A percentile compares a stretch with the other conserved stretches of the same genome.
These are phyloP conservation scores for Anthracocystis setariae DNA, from an alignment of 1,284 basidiomycete genomes.

Conservation along the genomic window DNA sequence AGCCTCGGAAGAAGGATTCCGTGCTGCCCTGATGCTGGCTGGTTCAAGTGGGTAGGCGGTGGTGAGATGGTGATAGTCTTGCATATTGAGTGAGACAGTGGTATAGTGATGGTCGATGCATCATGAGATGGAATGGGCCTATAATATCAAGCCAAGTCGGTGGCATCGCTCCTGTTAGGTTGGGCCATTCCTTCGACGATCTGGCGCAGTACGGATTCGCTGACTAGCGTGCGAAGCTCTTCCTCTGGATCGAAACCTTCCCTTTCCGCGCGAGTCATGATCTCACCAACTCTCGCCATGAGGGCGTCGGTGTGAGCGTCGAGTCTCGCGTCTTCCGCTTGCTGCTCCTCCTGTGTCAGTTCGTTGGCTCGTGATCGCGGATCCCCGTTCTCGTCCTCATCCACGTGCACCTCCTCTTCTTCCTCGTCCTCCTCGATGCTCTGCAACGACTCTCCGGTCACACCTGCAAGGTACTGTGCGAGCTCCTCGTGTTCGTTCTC, in stretches of 20 bases:
- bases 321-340: slow-evolving; percentile 29
- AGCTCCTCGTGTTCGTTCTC: slow-evolving; percentile 57
- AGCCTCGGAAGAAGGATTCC: too few relatives aligned
- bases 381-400: slow-evolving; percentile 40
- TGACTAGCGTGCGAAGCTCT: slow-evolving; percentile 49
- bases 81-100: not conserved
- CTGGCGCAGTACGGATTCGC: slow-evolving; percentile 54
- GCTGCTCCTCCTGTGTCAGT: slow-evolving; percentile 17
- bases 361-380: slow-evolving; percentile 5
- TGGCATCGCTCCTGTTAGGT: not conserved
- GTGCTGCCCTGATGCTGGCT: not conserved
- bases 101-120: slow-evolving; percentile 3
- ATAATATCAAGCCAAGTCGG: slow-evolving; percentile 4
- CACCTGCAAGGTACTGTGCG: slow-evolving; percentile 49
- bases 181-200: slow-evolving; percentile 51
- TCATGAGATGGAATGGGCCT: not conserved
- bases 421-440: slow-evolving; percentile 20
- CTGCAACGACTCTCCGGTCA: slow-evolving; percentile 51
- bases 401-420: slow-evolving; percentile 21
- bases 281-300: slow-evolving; percentile 53
- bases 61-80: not conserved
- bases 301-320: slow-evolving; percentile 49
- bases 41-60: not conserved
- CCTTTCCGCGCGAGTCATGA: slow-evolving; percentile 48
- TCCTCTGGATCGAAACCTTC: slow-evolving; percentile 54